Evolutionary conservation across 116 monocot genomes (phyloP), one percentile per base, ranked within the genome.

Genomic region (Zostera marina): DNA sequence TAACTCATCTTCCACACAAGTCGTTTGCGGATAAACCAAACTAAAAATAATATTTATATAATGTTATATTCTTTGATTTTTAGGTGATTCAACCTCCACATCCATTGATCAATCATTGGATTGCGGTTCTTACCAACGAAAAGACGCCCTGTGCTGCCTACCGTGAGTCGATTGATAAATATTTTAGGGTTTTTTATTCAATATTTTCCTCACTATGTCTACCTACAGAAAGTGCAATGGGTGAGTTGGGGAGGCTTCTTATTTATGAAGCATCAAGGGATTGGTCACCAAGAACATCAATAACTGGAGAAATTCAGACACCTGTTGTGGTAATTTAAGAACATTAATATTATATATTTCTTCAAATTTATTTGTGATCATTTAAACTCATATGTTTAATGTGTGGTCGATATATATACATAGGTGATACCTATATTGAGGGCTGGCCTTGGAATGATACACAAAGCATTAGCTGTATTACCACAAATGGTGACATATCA

Each of bases 251-350:
- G 51, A 82, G 98, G 54, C 52, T 98, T 44, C 90, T 98, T 22
- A 90, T 98, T 49, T 98, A 98, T 60, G 98, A 98, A 75, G 90
- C 98, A 48, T 86, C 89, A 19, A 98, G 98, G 57, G 98, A 98
- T 66, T 98, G 98, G 98, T 54, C 90, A 85, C 89, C 89, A 69
- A 81, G 81, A 91, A 91, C 83, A 45, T 87, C 73, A 63, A 72
- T 99, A 41, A 72, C 52, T 47, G 81, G 78, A 66, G 91, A 99
- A 58, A 91, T 99, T 54, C 83, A 77, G 68, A 53, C 91, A 20
- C 99, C 99, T 47, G 76, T 98, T 40, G 55, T 68, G 76, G 96
- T 89, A 45, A 54, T 77, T 25, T 25, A 24, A 13, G 13, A 25
- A 61, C 44, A 47, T 25, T 61, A 21, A 8, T 11, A 26, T 26